Evolutionary conservation across 208 protist species (phyloP).

Genomic region (Trypanosoma theileri): DNA sequence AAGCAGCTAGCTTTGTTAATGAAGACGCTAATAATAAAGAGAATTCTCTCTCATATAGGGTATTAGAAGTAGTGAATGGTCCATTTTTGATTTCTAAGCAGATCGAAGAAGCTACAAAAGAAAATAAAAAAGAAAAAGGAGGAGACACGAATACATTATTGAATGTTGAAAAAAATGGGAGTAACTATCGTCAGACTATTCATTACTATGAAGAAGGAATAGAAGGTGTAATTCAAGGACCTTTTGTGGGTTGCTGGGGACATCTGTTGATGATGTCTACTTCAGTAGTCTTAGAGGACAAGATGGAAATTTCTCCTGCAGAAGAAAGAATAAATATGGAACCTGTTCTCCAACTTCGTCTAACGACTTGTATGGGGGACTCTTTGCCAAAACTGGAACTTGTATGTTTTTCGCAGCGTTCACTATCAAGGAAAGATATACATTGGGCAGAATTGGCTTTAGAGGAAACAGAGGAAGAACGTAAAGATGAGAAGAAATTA

Average conservation of each 20-base stretch:
- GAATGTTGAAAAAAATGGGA: neutral
- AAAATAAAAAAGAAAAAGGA: neutral
- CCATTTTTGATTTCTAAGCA: constrained; percentile 5
- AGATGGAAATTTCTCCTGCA: neutral
- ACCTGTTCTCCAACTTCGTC: neutral
- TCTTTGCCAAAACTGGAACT: constrained; percentile 11
- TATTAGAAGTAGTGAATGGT: constrained; percentile 13
- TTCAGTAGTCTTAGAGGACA: neutral
- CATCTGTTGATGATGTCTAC: constrained; percentile 25
- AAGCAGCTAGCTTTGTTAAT: constrained; percentile 11
- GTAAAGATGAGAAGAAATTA: neutral
- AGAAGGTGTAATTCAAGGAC: constrained; percentile 15
- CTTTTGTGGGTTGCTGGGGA: constrained; percentile 36
- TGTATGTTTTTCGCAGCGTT: constrained; percentile 4
- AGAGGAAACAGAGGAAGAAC: neutral
- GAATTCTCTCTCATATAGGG: no score
- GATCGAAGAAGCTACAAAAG: neutral
- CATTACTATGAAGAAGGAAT: constrained; percentile 5
- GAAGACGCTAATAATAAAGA: neutral
- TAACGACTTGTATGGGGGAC: neutral
- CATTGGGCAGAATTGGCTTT: constrained; percentile 4
- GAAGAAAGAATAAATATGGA: neutral
- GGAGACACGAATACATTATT: neutral
- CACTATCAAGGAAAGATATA: neutral
- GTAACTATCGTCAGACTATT: neutral